A percentile compares a stretch with the other conserved stretches of the same genome.
Evolutionary conservation across 2,329 filamentous ascomycete genomes (phyloP).

Genomic region (Arthrobotrys iridis): DNA sequence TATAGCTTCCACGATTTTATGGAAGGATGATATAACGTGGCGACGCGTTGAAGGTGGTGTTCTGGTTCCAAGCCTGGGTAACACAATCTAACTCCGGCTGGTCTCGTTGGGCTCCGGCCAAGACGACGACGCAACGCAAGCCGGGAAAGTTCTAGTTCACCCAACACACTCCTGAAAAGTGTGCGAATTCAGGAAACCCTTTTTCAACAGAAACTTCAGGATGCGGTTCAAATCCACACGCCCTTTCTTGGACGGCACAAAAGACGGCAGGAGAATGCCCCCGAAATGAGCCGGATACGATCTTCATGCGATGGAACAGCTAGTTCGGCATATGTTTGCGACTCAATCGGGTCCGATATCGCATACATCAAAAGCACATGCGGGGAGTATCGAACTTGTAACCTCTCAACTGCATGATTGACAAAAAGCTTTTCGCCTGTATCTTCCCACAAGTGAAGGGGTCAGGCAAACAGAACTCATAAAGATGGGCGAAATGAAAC

Average conservation of each 20-base stretch:
- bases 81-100: no score
- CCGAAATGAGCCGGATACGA: constrained; percentile 28
- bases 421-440: not conserved
- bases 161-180: constrained; percentile 15
- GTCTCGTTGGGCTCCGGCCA: not conserved
- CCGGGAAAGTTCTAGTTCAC: not conserved
- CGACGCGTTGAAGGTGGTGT: constrained; percentile 5
- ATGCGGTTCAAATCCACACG: not conserved
- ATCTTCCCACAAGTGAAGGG: constrained; percentile 3
- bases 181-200: not conserved
- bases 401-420: not conserved
- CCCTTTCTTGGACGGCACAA: not conserved
- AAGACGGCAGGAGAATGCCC: constrained; percentile 5
- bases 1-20: not conserved
- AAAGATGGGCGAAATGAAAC: constrained; percentile 25
- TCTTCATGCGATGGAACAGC: constrained; percentile 6
- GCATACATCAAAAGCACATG: constrained; percentile 45
- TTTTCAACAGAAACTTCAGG: not conserved
- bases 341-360: constrained; percentile 15
- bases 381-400: constrained; percentile 47
- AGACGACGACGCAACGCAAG: constrained; percentile 22
- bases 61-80: no score
- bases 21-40: not conserved
- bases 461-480: constrained; percentile 22
- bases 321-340: constrained; percentile 24